Base-by-base conservation (phyloP, 139 green algal species). In the Chlorella sp. region DNA sequence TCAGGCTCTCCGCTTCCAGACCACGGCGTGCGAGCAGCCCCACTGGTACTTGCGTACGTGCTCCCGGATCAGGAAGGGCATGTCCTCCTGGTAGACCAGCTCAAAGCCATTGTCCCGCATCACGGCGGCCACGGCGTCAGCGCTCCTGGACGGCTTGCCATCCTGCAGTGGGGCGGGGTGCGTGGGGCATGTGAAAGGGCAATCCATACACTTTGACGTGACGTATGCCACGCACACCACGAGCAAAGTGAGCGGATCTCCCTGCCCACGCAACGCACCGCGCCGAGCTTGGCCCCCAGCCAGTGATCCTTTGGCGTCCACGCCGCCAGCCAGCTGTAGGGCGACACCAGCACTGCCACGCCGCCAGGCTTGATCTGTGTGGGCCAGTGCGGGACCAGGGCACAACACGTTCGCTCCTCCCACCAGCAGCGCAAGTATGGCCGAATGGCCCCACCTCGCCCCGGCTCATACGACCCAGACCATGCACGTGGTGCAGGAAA, bases 321-420 rank as follows among this genome's bases (percentile, higher is more conserved):
- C 26, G 78, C 81, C 71, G 87, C 79, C 51, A 89, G 76, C 91
- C 91, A 96, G 0, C 79, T 87, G 82, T 89, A 93, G 4, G 89
- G 85, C 26, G 80, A 89, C 20, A 82, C 85, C 24, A 95, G 65
- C 59, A 95, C 86, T 50, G 85, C 69, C 26, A 89, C 74, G 17
- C 88, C 90, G 0, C 86, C 88, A 20, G 82, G 86, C 75, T 82
- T 85, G 29, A 93, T 59, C 23, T 72, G n/a, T n/a, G n/a, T n/a
- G n/a, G n/a, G n/a, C n/a, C n/a, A n/a, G n/a, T n/a, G n/a, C n/a
- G n/a, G n/a, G n/a, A n/a, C n/a, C n/a, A n/a, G n/a, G n/a, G n/a
- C n/a, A n/a, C n/a, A n/a, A n/a, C n/a, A n/a, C n/a, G n/a, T n/a
- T n/a, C n/a, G n/a, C n/a, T n/a, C n/a, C n/a, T n/a, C n/a, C n/a